Percentiles rank a stretch among this genome's conserved stretches.
Evolutionary conservation across 805 yeast species (phyloP).

Genomic region (Candida broadrunensis): DNA sequence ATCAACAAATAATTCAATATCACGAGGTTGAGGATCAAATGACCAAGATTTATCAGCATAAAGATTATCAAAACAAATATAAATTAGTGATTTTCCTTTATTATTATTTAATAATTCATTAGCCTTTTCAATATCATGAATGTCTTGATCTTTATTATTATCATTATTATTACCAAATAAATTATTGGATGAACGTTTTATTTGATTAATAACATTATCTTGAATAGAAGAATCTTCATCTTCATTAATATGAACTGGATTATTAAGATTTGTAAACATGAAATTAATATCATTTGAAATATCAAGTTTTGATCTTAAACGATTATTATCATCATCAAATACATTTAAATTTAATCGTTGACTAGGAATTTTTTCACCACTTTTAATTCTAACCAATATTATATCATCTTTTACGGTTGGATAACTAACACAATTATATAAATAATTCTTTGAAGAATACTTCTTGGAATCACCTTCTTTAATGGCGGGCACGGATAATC

Average conservation of each 20-base stretch:
- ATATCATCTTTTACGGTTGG: conserved; percentile 35
- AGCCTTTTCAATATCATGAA: not conserved
- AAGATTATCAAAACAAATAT: conserved; percentile 42
- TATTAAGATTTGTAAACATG: conserved; percentile 36
- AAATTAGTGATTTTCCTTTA: conserved; percentile 25
- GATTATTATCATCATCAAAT: conserved; percentile 35
- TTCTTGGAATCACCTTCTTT: conserved; percentile 25
- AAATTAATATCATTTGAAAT: conserved; percentile 26
- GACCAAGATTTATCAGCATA: conserved; percentile 43
- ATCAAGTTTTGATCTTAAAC: conserved; percentile 29
- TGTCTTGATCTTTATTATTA: not conserved
- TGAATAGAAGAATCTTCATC: not conserved
- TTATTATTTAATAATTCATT: conserved; percentile 8
- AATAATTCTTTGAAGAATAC: conserved; percentile 26
- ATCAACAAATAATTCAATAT: conserved; percentile 31
- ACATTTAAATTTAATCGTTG: conserved; percentile 34
- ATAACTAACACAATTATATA: conserved; percentile 35
- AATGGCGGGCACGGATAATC: conserved; percentile 33
- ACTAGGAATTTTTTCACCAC: conserved; percentile 29
- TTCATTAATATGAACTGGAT: conserved; percentile 18
- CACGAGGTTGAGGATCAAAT: conserved; percentile 28
- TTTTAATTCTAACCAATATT: conserved; percentile 26
- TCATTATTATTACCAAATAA: not conserved
- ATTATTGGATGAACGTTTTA: not conserved
- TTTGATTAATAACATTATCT: not conserved